Evolutionary conservation across 768 basidiomycete genomes (phyloP).

Genomic region (Clitopilus passeckerianus): DNA sequence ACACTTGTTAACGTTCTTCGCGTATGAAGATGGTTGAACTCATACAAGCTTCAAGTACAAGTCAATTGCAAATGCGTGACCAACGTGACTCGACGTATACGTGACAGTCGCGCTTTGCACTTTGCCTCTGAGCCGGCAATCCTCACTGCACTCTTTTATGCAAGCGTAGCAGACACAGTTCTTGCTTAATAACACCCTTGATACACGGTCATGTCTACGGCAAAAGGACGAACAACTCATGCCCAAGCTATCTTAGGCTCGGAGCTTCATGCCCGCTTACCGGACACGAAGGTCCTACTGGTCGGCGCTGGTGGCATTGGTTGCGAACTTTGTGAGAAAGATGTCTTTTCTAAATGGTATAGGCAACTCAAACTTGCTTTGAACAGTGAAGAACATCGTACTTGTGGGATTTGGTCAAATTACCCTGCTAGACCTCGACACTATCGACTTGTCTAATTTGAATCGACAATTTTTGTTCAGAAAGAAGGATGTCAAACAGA

Average conservation of each 20-base stretch:
- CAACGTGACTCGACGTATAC: slow-evolving; percentile 19
- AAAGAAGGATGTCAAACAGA: slow-evolving; percentile 96
- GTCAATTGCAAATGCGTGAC: too few species aligned
- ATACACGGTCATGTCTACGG: slow-evolving; percentile 34
- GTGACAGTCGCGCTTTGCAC: slow-evolving; percentile 21
- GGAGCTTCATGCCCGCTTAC: slow-evolving; percentile 57
- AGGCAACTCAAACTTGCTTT: not conserved
- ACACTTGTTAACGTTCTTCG: too few species aligned
- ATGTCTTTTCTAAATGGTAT: not conserved
- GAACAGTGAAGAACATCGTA: slow-evolving; percentile 90
- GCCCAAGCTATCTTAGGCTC: slow-evolving; percentile 77
- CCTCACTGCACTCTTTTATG: not conserved
- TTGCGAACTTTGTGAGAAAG: slow-evolving; percentile 82
- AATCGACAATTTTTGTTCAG: slow-evolving; percentile 96
- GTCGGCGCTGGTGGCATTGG: slow-evolving; percentile 98
- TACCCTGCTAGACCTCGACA: slow-evolving; percentile 92
- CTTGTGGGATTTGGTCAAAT: slow-evolving; percentile 90
- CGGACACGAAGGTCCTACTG: slow-evolving; percentile 68
- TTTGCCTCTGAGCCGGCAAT: not conserved
- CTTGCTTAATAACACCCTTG: not conserved
- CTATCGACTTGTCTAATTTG: slow-evolving; percentile 96
- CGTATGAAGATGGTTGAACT: not conserved
- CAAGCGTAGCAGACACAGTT: not conserved
- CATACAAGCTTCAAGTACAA: not conserved
- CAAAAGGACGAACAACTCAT: slow-evolving; percentile 50